Conservation (phyloP, 1,284 basidiomycete species). For the Microbotryum silenes-acaulis region DNA sequence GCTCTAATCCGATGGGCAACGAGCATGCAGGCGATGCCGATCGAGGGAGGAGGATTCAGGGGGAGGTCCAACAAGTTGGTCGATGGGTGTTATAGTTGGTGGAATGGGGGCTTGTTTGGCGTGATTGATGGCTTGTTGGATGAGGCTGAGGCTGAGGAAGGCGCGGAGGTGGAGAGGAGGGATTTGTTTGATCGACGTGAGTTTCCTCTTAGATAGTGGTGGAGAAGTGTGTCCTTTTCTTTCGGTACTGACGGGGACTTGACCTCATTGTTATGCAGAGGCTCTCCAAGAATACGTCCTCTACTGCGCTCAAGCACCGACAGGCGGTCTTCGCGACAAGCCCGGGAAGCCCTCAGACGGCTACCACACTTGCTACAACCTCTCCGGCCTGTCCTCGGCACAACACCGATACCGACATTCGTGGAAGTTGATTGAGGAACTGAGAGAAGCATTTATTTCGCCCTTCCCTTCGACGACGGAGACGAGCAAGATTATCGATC, state of each 20-base stretch:
- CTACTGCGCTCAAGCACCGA: conserved; percentile 71
- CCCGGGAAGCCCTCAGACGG: conserved; percentile 85
- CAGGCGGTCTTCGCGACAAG: conserved; percentile 86
- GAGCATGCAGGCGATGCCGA: conserved; percentile 73
- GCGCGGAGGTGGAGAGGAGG: conserved; percentile 23
- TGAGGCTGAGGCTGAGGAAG: conserved; percentile 35
- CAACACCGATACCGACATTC: conserved; percentile 66
- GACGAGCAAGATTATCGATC: conserved; percentile 39
- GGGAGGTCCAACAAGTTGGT: conserved; percentile 96
- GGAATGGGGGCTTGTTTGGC: conserved; percentile 85
- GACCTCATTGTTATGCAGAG: conserved; percentile 35
- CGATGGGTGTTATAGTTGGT: conserved; percentile 98
- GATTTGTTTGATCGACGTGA: conserved; percentile 43
- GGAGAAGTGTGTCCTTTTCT: conserved; percentile 18
- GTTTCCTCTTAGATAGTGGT: conserved; percentile 13
- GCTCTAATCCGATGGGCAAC: conserved; percentile 72
- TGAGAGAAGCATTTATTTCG: conserved; percentile 43
- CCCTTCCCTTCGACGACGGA: conserved; percentile 3
- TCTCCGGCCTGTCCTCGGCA: conserved; percentile 76
- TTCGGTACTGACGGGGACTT: neutral
- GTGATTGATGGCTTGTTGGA: conserved; percentile 57
- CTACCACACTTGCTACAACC: conserved; percentile 86
- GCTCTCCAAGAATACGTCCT: conserved; percentile 85
- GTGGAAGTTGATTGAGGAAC: conserved; percentile 44
- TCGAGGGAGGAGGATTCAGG: conserved; percentile 84